These are phyloP conservation scores for Paraconiothyrium sp. DNA, from an alignment of 2,329 filamentous ascomycete species.

Conservation along the genomic window DNA sequence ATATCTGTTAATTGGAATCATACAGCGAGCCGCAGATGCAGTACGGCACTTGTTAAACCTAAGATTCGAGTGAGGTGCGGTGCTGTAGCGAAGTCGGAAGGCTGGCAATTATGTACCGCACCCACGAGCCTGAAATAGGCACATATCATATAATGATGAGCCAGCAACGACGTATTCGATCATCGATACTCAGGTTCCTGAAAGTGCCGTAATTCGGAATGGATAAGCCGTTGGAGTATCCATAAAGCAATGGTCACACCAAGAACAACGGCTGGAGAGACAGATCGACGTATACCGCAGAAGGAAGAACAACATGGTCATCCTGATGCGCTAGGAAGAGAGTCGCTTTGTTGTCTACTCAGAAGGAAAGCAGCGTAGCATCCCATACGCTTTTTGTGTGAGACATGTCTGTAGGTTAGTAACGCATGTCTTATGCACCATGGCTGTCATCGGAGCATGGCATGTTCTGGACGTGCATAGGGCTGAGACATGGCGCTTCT, in stretches of 20 bases:
- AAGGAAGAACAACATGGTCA: not conserved
- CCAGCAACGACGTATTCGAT: not conserved
- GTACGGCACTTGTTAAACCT: conserved; percentile 5
- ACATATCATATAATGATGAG: not conserved
- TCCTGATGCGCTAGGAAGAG: conserved; percentile 1
- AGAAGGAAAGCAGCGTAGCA: not conserved
- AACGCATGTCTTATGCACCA: conserved; percentile 5
- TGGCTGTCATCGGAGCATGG: conserved; percentile 27
- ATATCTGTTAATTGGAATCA: conserved; percentile 4
- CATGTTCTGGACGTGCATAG: conserved; percentile 40
- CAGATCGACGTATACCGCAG: not conserved
- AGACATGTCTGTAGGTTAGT: not conserved
- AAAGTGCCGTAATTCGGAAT: conserved; percentile 1
- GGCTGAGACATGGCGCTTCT: conserved; percentile 37
- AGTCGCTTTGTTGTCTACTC: conserved; percentile 16
- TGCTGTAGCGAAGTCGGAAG: not conserved
- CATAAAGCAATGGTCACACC: not conserved
- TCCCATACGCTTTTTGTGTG: not conserved
- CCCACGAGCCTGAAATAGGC: not conserved
- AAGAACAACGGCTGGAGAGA: not conserved
- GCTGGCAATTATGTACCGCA: not conserved
- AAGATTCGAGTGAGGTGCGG: not conserved
- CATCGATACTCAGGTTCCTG: not conserved
- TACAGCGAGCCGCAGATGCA: conserved; percentile 8
- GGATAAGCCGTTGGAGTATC: not conserved